These are phyloP conservation scores for Arthroderma uncinatum DNA, from an alignment of 2,329 filamentous ascomycete species.

Conservation along the genomic window DNA sequence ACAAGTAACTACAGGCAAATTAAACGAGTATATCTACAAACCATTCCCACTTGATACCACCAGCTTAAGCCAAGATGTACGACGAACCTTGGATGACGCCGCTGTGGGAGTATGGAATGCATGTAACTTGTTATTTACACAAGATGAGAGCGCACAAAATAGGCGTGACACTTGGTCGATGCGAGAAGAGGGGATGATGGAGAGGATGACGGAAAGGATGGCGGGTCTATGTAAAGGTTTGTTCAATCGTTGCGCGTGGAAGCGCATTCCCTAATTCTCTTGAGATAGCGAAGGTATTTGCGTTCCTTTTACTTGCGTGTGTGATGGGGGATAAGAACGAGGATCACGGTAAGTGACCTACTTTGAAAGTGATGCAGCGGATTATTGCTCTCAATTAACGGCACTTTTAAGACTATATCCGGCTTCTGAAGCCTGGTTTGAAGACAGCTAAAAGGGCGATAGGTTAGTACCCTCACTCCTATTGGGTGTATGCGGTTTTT, in stretches of 20 bases:
- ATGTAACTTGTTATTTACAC: constrained; percentile 20
- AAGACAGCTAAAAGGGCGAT: constrained; percentile 43
- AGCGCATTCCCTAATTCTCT: neutral
- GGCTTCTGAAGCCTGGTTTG: constrained; percentile 56
- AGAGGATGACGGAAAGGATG: neutral
- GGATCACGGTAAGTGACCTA: neutral
- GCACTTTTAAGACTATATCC: constrained; percentile 27
- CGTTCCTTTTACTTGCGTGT: constrained; percentile 57
- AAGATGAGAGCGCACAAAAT: too few species aligned
- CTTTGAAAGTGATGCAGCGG: neutral
- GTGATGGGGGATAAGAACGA: constrained; percentile 24
- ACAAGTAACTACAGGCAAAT: neutral
- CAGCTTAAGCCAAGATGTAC: neutral
- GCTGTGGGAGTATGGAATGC: constrained; percentile 32
- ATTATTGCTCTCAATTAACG: neutral
- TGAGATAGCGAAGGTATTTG: constrained; percentile 41
- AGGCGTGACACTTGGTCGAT: too few species aligned
- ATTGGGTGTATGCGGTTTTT: neutral
- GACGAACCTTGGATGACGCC: constrained; percentile 20
- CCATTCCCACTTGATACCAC: neutral
- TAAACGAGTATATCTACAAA: neutral
- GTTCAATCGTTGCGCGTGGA: neutral
- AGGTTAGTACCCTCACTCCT: neutral
- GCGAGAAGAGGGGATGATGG: too few species aligned
- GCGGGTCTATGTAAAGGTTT: neutral